phyloP scores from a whole-genome alignment of 2,329 filamentous ascomycete genomes.

The Fusarium pseudocircinatum region DNA sequence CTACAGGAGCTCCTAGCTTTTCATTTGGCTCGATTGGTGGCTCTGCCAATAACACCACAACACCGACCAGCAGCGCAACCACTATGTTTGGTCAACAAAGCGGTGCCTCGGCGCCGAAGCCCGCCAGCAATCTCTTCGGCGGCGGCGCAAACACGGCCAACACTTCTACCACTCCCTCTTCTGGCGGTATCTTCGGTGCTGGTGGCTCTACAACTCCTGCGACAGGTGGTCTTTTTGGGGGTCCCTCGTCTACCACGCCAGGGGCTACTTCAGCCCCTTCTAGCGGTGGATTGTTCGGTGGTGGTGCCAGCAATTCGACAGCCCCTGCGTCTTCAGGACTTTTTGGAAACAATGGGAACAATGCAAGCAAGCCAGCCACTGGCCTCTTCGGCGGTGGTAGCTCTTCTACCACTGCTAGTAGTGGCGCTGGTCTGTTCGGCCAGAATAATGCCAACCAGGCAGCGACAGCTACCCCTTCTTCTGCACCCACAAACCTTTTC shows the following conservation, averaged over 20 bases:
- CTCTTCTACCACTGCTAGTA: conserved; percentile 38
- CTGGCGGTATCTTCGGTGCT: conserved; percentile 39
- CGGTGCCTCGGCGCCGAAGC: conserved; percentile 41
- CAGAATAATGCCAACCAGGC: conserved; percentile 41
- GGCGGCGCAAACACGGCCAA: conserved; percentile 35
- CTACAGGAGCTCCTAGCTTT: conserved; percentile 49
- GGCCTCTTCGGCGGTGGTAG: conserved; percentile 44
- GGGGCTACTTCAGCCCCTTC: conserved; percentile 38
- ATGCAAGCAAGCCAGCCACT: conserved; percentile 31
- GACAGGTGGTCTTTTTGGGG: conserved; percentile 38
- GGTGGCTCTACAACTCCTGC: conserved; percentile 40
- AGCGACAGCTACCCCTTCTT: conserved; percentile 37
- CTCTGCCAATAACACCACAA: conserved; percentile 40
- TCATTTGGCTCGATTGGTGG: conserved; percentile 51
- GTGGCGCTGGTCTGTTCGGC: conserved; percentile 36
- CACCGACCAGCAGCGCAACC: conserved; percentile 43
- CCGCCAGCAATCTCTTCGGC: conserved; percentile 41
- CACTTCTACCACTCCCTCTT: conserved; percentile 30
- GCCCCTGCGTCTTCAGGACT: conserved; percentile 45
- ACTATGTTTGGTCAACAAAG: conserved; percentile 48
- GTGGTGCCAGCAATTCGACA: conserved; percentile 36
- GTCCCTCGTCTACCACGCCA: conserved; percentile 40
- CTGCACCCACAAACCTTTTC: conserved; percentile 46
- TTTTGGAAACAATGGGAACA: conserved; percentile 45
- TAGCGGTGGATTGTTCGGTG: conserved; percentile 42